Conservation (phyloP, 371 early-diverging fungal species). For the Edhazardia aedis region DNA sequence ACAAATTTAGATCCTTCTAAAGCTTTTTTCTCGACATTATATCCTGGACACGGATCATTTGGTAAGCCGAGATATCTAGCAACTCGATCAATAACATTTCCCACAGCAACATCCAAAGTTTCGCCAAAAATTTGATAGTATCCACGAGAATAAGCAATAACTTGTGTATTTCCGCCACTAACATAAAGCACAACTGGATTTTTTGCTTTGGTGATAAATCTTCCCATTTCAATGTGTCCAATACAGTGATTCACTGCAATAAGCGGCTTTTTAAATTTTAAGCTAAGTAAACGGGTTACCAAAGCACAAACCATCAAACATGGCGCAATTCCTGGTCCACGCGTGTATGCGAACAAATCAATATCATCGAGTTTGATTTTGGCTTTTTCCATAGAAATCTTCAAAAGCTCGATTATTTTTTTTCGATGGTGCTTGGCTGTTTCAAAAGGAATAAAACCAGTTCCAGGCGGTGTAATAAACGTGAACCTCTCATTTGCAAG, state of each 20-base stretch:
- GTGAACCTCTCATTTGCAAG: slow-evolving; percentile 76
- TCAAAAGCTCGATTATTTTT: slow-evolving; percentile 56
- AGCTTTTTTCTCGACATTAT: slow-evolving; percentile 83
- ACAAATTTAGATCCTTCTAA: slow-evolving; percentile 64
- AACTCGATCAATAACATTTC: slow-evolving; percentile 90
- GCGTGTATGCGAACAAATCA: slow-evolving; percentile 79
- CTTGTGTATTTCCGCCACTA: slow-evolving; percentile 97
- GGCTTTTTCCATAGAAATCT: slow-evolving; percentile 58
- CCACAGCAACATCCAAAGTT: slow-evolving; percentile 92
- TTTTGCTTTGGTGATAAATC: slow-evolving; percentile 73
- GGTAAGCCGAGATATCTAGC: slow-evolving; percentile 70
- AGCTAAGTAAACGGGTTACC: slow-evolving; percentile 72
- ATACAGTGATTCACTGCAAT: slow-evolving; percentile 96
- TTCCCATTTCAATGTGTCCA: slow-evolving; percentile 96
- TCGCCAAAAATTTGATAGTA: slow-evolving; percentile 92
- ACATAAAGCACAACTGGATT: slow-evolving; percentile 94
- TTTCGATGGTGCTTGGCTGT: slow-evolving; percentile 81
- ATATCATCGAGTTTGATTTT: slow-evolving; percentile 55
- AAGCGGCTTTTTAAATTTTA: slow-evolving; percentile 70
- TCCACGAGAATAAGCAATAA: slow-evolving; percentile 60
- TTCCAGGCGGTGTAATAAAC: slow-evolving; percentile 81
- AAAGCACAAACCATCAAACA: slow-evolving; percentile 69
- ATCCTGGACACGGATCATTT: slow-evolving; percentile 89
- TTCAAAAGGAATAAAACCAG: slow-evolving; percentile 80
- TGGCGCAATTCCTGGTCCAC: slow-evolving; percentile 96